Evolutionary conservation across 176 grass and related monocot genomes (phyloP).

Genomic region (Oryza meridionalis): DNA sequence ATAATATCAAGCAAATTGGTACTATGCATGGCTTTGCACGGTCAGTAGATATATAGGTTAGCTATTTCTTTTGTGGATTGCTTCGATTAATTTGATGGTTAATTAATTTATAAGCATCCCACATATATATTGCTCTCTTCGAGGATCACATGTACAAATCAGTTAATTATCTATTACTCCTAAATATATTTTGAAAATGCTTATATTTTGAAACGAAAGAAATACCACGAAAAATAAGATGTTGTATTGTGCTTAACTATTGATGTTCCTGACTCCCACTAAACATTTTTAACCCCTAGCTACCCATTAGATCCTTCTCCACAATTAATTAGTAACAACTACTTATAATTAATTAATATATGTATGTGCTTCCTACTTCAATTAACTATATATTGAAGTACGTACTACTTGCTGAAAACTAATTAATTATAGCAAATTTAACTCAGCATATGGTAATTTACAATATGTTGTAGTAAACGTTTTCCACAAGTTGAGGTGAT

Average conservation of each 20-base stretch:
- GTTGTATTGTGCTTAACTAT: not conserved
- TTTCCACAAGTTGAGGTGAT: not conserved
- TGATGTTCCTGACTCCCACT: not conserved
- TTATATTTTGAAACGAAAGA: no score
- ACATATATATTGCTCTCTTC: not conserved
- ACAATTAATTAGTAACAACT: not conserved
- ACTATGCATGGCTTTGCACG: not conserved
- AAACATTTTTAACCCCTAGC: not conserved
- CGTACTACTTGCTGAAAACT: not conserved
- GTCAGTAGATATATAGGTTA: not conserved
- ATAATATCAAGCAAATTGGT: not conserved
- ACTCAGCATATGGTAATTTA: not conserved
- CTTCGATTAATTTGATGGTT: not conserved
- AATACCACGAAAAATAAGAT: no score
- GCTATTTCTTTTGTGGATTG: not conserved
- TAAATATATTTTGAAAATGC: no score
- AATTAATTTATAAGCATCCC: not conserved
- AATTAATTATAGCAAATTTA: not conserved
- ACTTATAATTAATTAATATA: not conserved
- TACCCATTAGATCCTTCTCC: not conserved
- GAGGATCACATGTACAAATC: not conserved
- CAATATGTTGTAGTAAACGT: not conserved
- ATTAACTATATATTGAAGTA: not conserved
- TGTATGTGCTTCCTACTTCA: not conserved
- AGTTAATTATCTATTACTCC: not conserved